A percentile compares a stretch with the other conserved stretches of the same genome.
These are phyloP conservation scores for Nakazawaea siamensis DNA, from an alignment of 805 yeast species.

Conservation along the genomic window DNA sequence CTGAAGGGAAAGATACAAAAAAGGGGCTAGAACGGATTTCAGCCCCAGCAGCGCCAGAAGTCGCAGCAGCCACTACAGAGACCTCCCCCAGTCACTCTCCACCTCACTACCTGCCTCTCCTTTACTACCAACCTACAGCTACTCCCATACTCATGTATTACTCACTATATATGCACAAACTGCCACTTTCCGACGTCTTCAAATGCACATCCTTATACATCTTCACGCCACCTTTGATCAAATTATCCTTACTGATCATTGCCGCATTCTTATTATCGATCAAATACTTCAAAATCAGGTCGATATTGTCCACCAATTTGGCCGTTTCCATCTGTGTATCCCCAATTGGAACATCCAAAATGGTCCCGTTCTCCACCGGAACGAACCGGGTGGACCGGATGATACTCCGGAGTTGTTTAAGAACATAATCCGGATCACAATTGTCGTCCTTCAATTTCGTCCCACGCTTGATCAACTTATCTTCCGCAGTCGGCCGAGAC, in stretches of 20 bases:
- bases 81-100: too few relatives aligned
- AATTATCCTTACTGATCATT: slow-evolving; percentile 21
- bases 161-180: slow-evolving; percentile 44
- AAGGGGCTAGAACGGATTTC: too few relatives aligned
- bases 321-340: slow-evolving; percentile 33
- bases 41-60: too few relatives aligned
- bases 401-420: slow-evolving; percentile 57
- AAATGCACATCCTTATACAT: slow-evolving; percentile 45
- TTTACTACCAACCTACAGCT: too few relatives aligned
- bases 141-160: too few relatives aligned
- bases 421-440: slow-evolving; percentile 59
- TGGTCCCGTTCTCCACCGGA: slow-evolving; percentile 49
- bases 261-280: slow-evolving; percentile 15
- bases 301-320: slow-evolving; percentile 42
- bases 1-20: too few relatives aligned
- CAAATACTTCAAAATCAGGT: slow-evolving; percentile 41
- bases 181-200: slow-evolving; percentile 58
- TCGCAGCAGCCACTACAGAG: too few relatives aligned
- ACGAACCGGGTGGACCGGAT: slow-evolving; percentile 55
- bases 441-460: slow-evolving; percentile 44
- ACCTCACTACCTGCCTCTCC: too few relatives aligned
- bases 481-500: slow-evolving; percentile 33
- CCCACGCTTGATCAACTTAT: slow-evolving; percentile 20
- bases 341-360: slow-evolving; percentile 56
- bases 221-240: slow-evolving; percentile 32